phyloP scores from a whole-genome alignment of 1,284 basidiomycete species.

The Ustilago nuda region DNA sequence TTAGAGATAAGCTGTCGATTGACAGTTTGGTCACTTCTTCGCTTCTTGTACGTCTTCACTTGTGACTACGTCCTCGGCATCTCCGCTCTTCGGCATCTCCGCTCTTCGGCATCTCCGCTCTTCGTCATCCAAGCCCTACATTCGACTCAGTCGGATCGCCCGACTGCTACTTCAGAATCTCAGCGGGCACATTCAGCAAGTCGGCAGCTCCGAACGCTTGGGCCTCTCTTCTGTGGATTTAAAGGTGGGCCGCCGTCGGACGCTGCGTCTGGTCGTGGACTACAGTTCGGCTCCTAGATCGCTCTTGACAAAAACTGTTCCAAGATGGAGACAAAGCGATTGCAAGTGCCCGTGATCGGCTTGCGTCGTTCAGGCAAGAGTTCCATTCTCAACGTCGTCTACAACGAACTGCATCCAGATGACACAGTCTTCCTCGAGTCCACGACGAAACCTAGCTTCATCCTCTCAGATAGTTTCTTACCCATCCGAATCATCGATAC shows the following conservation, averaged over 20 bases:
- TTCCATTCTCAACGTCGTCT: slow-evolving; percentile 89
- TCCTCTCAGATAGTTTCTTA: slow-evolving; percentile 79
- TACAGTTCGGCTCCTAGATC: background rate
- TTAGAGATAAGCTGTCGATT: slow-evolving; percentile 7
- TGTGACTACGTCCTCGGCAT: background rate
- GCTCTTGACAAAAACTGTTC: background rate
- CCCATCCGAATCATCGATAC: slow-evolving; percentile 96
- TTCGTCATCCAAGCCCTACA: background rate
- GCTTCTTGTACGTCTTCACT: background rate
- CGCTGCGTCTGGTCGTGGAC: background rate
- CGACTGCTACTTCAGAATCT: background rate
- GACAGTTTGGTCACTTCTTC: background rate
- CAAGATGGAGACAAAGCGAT: slow-evolving; percentile 34
- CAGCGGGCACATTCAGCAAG: background rate
- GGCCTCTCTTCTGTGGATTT: background rate
- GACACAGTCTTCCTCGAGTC: slow-evolving; percentile 90
- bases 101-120: background rate
- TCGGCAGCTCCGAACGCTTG: background rate
- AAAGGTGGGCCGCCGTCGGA: background rate
- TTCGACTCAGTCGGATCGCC: background rate
- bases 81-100: background rate
- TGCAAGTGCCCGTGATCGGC: slow-evolving; percentile 51
- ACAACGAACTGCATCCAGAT: slow-evolving; percentile 83
- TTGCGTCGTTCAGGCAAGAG: slow-evolving; percentile 80
- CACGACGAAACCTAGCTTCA: slow-evolving; percentile 38